These are phyloP conservation scores for Trypanosoma mega DNA, from an alignment of 208 protist genomes.

Conservation along the genomic window DNA sequence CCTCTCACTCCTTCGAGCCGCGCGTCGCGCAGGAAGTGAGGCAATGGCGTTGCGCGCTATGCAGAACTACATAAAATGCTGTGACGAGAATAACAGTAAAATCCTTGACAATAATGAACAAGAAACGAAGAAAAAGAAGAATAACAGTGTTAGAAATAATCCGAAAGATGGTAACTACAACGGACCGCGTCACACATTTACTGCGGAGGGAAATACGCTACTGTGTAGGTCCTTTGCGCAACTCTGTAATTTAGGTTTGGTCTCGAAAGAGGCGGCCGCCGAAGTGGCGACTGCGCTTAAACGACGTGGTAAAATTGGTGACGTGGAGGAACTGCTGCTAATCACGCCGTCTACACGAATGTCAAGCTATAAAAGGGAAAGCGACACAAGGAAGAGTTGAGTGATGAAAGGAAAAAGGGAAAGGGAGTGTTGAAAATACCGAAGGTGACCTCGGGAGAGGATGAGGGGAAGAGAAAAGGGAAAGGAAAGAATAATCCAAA, in stretches of 20 bases:
- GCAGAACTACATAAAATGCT: conserved; percentile 43
- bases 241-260: conserved; percentile 34
- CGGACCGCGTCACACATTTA: conserved; percentile 26
- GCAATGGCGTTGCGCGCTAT: conserved; percentile 43
- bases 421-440: not conserved
- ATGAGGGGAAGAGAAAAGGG: conserved; percentile 1
- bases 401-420: conserved; percentile 6
- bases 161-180: too few relatives aligned
- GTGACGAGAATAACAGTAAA: conserved; percentile 22
- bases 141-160: too few relatives aligned
- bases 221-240: conserved; percentile 50
- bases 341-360: conserved; percentile 3
- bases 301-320: conserved; percentile 32
- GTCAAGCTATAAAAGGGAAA: conserved; percentile 1
- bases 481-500: not conserved
- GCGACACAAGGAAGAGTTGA: not conserved
- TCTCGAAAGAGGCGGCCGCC: conserved; percentile 30
- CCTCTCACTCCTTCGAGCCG: conserved; percentile 61
- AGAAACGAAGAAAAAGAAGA: too few relatives aligned
- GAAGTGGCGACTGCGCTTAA: conserved; percentile 35
- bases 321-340: conserved; percentile 78
- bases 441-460: not conserved
- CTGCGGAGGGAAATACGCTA: conserved; percentile 35
- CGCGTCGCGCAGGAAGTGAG: conserved; percentile 30
- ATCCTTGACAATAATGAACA: too few relatives aligned